Conservation (phyloP, 192 early-diverging fungal genomes). For the Coemansia sp. region DNA sequence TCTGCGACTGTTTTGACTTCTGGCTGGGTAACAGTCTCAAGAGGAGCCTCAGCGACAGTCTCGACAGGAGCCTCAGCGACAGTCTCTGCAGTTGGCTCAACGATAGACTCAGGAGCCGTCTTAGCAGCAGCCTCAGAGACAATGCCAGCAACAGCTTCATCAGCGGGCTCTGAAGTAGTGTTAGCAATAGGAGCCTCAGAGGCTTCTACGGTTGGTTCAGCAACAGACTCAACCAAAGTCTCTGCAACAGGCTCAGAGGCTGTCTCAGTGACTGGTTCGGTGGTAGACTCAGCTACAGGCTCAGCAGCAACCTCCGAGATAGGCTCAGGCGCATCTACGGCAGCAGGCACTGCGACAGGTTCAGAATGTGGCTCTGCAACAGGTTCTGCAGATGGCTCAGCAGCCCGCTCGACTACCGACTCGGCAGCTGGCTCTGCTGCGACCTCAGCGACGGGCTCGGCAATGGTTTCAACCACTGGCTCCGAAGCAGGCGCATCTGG, state of each 20-base stretch:
- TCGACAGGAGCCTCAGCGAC: not conserved
- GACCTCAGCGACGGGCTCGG: not conserved
- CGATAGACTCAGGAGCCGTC: not conserved
- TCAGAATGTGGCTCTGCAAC: not conserved
- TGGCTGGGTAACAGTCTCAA: not conserved
- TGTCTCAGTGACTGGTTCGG: not conserved
- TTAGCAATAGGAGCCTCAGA: not conserved
- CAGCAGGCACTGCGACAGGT: slow-evolving; percentile 1
- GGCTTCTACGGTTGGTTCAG: not conserved
- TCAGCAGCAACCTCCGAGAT: not conserved
- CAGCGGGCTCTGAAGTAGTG: not conserved
- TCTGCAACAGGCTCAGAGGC: not conserved
- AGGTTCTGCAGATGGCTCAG: not conserved
- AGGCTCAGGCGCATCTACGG: not conserved
- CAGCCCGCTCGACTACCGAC: not conserved
- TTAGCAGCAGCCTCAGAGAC: slow-evolving; percentile 1
- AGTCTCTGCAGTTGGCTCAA: not conserved
- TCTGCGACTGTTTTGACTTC: not conserved
- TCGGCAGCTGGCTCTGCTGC: slow-evolving; percentile 1
- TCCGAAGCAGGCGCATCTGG: not conserved
- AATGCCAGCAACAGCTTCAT: not conserved
- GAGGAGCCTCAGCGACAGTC: not conserved
- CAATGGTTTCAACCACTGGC: not conserved
- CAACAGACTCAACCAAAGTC: not conserved
- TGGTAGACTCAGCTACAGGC: not conserved